Evolutionary conservation across 1,139 yeast genomes (phyloP).

Genomic region (Pneumocystis sp.): DNA sequence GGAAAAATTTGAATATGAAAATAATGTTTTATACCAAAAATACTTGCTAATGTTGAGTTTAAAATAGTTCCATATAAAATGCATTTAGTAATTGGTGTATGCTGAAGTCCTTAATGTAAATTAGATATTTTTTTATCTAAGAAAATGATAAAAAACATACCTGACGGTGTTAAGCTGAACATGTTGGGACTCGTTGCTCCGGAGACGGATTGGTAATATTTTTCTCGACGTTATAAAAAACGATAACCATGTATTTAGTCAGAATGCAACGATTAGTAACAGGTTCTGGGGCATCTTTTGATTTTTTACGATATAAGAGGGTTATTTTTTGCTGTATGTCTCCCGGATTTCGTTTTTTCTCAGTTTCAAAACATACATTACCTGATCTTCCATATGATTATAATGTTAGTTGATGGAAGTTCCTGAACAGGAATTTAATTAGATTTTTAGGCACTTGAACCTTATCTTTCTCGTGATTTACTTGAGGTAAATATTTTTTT

Average conservation of each 20-base stretch:
- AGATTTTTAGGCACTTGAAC: background rate
- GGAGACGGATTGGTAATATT: background rate
- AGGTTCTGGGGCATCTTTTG: background rate
- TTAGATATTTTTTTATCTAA: slow-evolving; percentile 23
- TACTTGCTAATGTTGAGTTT: slow-evolving; percentile 39
- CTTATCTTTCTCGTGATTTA: background rate
- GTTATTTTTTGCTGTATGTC: background rate
- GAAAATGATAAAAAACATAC: background rate
- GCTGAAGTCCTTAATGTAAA: slow-evolving; percentile 33
- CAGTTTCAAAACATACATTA: background rate
- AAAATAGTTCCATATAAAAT: slow-evolving; percentile 32
- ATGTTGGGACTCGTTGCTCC: background rate
- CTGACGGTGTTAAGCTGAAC: background rate
- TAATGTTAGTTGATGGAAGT: background rate
- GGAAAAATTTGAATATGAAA: slow-evolving; percentile 45
- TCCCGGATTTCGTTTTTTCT: background rate
- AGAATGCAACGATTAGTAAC: background rate
- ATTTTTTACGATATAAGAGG: background rate
- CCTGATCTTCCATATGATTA: background rate
- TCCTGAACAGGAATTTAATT: background rate
- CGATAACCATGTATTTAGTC: background rate
- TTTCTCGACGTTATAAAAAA: background rate
- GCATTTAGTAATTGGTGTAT: slow-evolving; percentile 43
- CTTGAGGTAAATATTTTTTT: background rate
- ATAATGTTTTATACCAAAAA: slow-evolving; percentile 41